Conservation (phyloP, 106 monocot genomes). For the Posidonia australis region DNA sequence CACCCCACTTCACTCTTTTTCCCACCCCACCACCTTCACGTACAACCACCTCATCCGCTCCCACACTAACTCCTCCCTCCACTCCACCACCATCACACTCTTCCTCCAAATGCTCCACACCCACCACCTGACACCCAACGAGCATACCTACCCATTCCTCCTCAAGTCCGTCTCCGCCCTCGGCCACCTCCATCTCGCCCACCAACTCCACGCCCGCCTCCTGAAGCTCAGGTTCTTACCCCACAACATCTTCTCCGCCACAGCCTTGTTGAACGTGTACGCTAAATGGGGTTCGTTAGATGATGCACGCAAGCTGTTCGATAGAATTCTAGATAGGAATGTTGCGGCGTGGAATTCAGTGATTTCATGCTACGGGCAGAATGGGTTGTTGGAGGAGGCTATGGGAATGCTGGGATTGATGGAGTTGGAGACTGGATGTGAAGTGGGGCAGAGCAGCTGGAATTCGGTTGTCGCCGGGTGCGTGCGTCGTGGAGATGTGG, state of each 20-base stretch:
- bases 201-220: slow-evolving; percentile 42
- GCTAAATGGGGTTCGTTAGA: slow-evolving; percentile 13
- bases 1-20: neutral
- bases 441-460: slow-evolving; percentile 37
- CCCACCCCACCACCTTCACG: slow-evolving; percentile 9
- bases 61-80: slow-evolving; percentile 21
- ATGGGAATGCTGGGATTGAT: slow-evolving; percentile 31
- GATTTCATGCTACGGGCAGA: slow-evolving; percentile 24
- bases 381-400: slow-evolving; percentile 27
- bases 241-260: slow-evolving; percentile 36
- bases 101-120: slow-evolving; percentile 17
- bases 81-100: slow-evolving; percentile 13
- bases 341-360: slow-evolving; percentile 40
- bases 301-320: slow-evolving; percentile 41
- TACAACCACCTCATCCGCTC: slow-evolving; percentile 42
- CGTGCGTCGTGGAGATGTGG: slow-evolving; percentile 25
- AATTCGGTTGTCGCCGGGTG: slow-evolving; percentile 59
- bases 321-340: slow-evolving; percentile 39
- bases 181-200: slow-evolving; percentile 21
- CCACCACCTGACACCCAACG: slow-evolving; percentile 16
- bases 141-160: slow-evolving; percentile 44
- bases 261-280: slow-evolving; percentile 38
- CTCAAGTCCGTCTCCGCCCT: slow-evolving; percentile 35
- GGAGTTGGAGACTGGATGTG: slow-evolving; percentile 12
- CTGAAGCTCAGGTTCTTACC: slow-evolving; percentile 20